phyloP scores from a whole-genome alignment of 352 stramenopile genomes.

The Phytophthora litchii region DNA sequence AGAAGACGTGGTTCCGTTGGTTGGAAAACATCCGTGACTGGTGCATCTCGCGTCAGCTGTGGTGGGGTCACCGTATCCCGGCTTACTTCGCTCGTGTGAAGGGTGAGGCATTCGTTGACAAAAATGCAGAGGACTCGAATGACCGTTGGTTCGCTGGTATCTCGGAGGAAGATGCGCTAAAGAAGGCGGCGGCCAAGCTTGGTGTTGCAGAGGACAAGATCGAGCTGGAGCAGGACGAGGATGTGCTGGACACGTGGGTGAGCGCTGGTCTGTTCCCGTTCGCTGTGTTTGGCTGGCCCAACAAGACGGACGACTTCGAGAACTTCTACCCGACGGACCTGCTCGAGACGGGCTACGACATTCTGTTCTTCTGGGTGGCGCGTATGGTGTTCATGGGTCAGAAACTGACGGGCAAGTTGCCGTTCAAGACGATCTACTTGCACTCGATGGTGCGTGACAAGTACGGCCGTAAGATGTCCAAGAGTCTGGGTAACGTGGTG shows the following conservation, averaged over 20 bases:
- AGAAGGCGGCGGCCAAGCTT: conserved; percentile 84
- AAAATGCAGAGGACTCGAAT: conserved; percentile 64
- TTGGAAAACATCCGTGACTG: conserved; percentile 99
- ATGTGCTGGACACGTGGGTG: conserved; percentile 99
- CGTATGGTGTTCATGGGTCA: conserved; percentile 97
- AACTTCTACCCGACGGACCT: conserved; percentile 97
- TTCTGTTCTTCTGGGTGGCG: conserved; percentile 99
- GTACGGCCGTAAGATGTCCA: conserved; percentile 99
- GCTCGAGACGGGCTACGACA: conserved; percentile 99
- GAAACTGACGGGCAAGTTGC: conserved; percentile 96
- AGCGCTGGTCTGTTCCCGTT: conserved; percentile 97
- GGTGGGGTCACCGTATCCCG: conserved; percentile 99
- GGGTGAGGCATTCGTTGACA: conserved; percentile 76
- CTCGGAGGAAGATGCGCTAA: conserved; percentile 87
- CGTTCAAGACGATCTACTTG: conserved; percentile 97
- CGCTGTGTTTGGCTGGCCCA: conserved; percentile 84
- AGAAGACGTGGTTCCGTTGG: conserved; percentile 98
- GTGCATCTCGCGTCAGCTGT: conserved; percentile 99
- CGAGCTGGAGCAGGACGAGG: conserved; percentile 96
- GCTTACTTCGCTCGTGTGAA: conserved; percentile 96
- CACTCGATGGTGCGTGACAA: conserved; percentile 98
- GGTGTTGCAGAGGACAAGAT: conserved; percentile 66
- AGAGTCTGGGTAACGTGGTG: conserved; percentile 99
- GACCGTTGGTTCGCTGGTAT: conserved; percentile 80
- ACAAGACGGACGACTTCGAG: conserved; percentile 67